Base-by-base conservation (phyloP, 345 rosid species). In the Ricinus communis region DNA sequence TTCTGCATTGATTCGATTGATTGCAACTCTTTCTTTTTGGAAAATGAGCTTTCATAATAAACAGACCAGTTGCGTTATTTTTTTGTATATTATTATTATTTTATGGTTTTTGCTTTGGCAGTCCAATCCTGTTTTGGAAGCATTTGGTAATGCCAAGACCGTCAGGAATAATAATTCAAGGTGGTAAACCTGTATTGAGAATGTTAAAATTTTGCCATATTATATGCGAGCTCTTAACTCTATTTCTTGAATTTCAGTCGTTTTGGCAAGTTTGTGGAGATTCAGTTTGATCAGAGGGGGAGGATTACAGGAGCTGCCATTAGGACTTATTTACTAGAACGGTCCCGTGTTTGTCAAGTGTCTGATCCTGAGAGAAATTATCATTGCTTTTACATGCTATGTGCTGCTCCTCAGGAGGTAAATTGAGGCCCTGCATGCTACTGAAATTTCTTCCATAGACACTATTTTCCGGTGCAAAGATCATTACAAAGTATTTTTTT, bases 51-150 rank as follows among this genome's bases (percentile, higher is more conserved):
- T 70, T 55, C 45, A 50, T 43, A 50, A 40, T 49, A 51, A 41
- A 36, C 25, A 6, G 21, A 58, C 3, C 53, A 30, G 25, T 47
- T 30, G 16, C 10, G 4, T 50, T n/a, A n/a, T n/a, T n/a, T n/a
- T n/a, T n/a, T n/a, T n/a, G n/a, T n/a, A n/a, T n/a, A n/a, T n/a
- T n/a, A n/a, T n/a, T n/a, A n/a, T n/a, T n/a, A n/a, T n/a, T n/a
- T n/a, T n/a, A n/a, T n/a, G n/a, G n/a, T n/a, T 24, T n/a, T 15
- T 65, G 58, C 4, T 75, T 79, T 62, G 82, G 75, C 88, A 93
- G 99, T 95, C 99, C n/a, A 95, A 95, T 84, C 99, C 99, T 77
- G 98, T 95, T 69, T 81, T 95, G 78, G 99, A 95, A 80, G 99
- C 99, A 72, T 93, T 95, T 85, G 99, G 99, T 62, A 95, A 93